Base-by-base conservation (phyloP, 768 basidiomycete species). In the Suillus hirtellus region DNA sequence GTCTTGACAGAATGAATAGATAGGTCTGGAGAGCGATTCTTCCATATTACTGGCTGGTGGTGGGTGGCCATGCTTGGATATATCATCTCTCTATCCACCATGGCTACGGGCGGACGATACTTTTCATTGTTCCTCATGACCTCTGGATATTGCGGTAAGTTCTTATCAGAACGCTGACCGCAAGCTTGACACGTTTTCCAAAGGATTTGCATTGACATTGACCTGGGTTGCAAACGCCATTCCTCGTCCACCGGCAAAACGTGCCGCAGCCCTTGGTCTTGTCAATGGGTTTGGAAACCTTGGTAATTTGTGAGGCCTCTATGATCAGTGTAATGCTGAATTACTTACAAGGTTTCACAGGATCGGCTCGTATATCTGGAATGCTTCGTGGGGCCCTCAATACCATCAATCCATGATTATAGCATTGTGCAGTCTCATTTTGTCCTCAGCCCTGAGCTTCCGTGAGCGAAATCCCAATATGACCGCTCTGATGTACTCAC, bases 351-450 rank as follows among this genome's bases (percentile, higher is more conserved):
- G 11, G 37, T 43, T 31, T 31, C 3, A 46, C 50, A 88, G 87
- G 4, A 84, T 86, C 66, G 83, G 85, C 3, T 86, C 86, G 0
- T 88, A 82, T 67, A 79, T 82, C 0, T 89, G 88, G 88, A 83
- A 84, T 66, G 69, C 82, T 3, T 69, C 70, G n/a, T 89, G 87
- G 86, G 78, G 85, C 6, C 87, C 88, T 0, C 67, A 79, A 64
- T 89, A 89, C 67, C 86, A 86, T 55, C 86, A 78, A 49, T 86
- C 86, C 0, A 86, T 89, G 85, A 76, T 78, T 46, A 85, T 89
- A 59, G 76, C 76, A 10, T 65, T 81, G 24, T 73, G 70, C 12
- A 67, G 75, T 15, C 68, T 83, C 11, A 67, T 65, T 3, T 64
- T 80, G 24, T 66, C 73, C 43, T 70, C 72, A 9, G 52, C 70